These are phyloP conservation scores for Hypoxylon perforatum DNA, from an alignment of 495 filamentous ascomycete genomes.

Conservation along the genomic window DNA sequence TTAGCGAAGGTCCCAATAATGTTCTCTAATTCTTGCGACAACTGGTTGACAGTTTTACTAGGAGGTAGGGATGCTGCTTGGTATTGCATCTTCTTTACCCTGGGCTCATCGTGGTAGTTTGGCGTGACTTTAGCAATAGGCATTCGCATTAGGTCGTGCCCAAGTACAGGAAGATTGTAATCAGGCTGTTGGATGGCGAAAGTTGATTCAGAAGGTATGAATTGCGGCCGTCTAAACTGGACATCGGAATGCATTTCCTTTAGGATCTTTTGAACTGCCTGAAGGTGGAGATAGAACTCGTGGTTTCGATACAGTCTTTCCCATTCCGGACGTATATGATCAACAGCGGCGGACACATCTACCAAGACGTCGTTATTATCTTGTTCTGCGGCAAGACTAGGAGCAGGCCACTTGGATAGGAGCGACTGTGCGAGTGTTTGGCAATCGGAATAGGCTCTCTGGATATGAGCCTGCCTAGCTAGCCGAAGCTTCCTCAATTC, in stretches of 20 bases:
- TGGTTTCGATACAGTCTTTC: slow-evolving; percentile 56
- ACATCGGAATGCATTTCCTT: slow-evolving; percentile 31
- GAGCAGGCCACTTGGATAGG: slow-evolving; percentile 50
- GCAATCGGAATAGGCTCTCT: slow-evolving; percentile 41
- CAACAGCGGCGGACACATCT: slow-evolving; percentile 50
- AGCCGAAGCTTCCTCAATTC: slow-evolving; percentile 36
- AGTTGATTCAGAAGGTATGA: slow-evolving; percentile 10
- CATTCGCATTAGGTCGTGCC: slow-evolving; percentile 16
- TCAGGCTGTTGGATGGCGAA: slow-evolving; percentile 12
- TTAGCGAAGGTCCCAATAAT: slow-evolving; percentile 19
- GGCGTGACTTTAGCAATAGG: background rate
- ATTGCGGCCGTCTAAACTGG: slow-evolving; percentile 15
- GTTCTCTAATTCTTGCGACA: slow-evolving; percentile 11
- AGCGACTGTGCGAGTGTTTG: slow-evolving; percentile 43
- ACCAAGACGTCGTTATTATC: slow-evolving; percentile 34
- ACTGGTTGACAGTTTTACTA: background rate
- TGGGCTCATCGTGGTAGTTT: background rate
- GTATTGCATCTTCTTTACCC: background rate
- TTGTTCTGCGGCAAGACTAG: slow-evolving; percentile 15
- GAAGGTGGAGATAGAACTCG: slow-evolving; percentile 57
- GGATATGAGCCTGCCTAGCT: slow-evolving; percentile 34
- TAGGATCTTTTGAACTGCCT: slow-evolving; percentile 54
- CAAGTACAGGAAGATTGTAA: slow-evolving; percentile 16
- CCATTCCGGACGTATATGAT: slow-evolving; percentile 60
- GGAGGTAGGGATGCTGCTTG: background rate